Evolutionary conservation across 1,139 yeast species (phyloP).

Genomic region (Blastobotrys apis): DNA sequence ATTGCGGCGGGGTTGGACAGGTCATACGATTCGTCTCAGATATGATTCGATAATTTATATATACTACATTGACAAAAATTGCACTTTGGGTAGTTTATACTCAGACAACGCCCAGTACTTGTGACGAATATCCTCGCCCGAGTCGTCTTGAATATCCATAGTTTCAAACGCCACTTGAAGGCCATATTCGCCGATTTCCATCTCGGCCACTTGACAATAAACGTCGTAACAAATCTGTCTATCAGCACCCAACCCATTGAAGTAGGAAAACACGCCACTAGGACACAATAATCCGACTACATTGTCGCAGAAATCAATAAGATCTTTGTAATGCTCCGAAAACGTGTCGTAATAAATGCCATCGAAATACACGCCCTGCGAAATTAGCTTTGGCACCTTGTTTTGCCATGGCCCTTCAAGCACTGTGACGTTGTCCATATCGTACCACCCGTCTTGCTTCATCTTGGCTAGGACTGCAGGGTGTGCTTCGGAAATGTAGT

Average conservation of each 20-base stretch:
- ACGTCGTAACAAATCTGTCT: slow-evolving; percentile 86
- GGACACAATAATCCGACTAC: slow-evolving; percentile 81
- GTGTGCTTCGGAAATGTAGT: slow-evolving; percentile 91
- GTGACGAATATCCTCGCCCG: slow-evolving; percentile 54
- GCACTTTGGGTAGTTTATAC: slow-evolving; percentile 20
- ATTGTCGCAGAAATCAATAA: slow-evolving; percentile 77
- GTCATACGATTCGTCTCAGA: too few species aligned
- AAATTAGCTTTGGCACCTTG: slow-evolving; percentile 58
- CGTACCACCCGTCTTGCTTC: slow-evolving; percentile 78
- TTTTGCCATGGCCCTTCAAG: slow-evolving; percentile 93
- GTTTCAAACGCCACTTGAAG: slow-evolving; percentile 51
- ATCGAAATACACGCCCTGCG: slow-evolving; percentile 69
- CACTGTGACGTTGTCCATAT: slow-evolving; percentile 63
- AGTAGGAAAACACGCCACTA: slow-evolving; percentile 65
- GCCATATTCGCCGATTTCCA: slow-evolving; percentile 79
- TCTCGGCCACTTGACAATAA: slow-evolving; percentile 72
- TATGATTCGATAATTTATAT: too few species aligned
- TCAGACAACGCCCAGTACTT: slow-evolving; percentile 55
- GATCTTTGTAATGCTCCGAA: slow-evolving; percentile 81
- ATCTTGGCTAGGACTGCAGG: slow-evolving; percentile 78
- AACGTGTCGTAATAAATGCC: slow-evolving; percentile 94
- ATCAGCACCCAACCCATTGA: slow-evolving; percentile 96
- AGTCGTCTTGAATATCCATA: slow-evolving; percentile 23
- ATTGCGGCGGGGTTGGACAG: not conserved
- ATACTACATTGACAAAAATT: slow-evolving; percentile 3